phyloP scores from a whole-genome alignment of 306 rosid species.

The Pterocarpus santalinus region DNA sequence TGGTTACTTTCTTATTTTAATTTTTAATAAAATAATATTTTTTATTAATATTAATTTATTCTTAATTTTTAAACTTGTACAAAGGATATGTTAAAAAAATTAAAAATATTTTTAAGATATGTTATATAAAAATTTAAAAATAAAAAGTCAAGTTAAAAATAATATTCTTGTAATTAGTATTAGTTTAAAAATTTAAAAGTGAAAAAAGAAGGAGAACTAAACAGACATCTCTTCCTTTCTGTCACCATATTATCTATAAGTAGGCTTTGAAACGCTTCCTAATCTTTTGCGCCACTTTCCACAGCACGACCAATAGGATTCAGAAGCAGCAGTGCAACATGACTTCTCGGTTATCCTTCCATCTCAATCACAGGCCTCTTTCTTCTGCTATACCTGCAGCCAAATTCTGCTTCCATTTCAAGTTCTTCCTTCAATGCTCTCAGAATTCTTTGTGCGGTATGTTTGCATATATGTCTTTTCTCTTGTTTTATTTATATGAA shows the following conservation, averaged over 20 bases:
- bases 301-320: not conserved
- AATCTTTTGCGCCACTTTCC: not conserved
- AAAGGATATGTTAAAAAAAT: too few species aligned
- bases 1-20: too few species aligned
- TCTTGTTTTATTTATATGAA: not conserved
- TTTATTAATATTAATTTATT: too few species aligned
- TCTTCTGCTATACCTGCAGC: not conserved
- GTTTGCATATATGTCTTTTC: not conserved
- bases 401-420: not conserved
- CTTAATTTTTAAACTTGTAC: too few species aligned
- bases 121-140: too few species aligned
- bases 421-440: not conserved
- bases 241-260: not conserved
- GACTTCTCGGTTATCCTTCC: slow-evolving; percentile 15
- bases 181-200: too few species aligned
- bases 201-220: too few species aligned
- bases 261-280: not conserved
- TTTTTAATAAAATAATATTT: too few species aligned
- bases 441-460: slow-evolving; percentile 26
- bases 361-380: not conserved
- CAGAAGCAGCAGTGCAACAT: not conserved
- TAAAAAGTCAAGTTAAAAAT: too few species aligned
- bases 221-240: too few species aligned
- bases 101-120: too few species aligned
- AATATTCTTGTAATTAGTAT: too few species aligned